Base-by-base conservation (phyloP, 768 basidiomycete genomes). In the Boletales sp. region DNA sequence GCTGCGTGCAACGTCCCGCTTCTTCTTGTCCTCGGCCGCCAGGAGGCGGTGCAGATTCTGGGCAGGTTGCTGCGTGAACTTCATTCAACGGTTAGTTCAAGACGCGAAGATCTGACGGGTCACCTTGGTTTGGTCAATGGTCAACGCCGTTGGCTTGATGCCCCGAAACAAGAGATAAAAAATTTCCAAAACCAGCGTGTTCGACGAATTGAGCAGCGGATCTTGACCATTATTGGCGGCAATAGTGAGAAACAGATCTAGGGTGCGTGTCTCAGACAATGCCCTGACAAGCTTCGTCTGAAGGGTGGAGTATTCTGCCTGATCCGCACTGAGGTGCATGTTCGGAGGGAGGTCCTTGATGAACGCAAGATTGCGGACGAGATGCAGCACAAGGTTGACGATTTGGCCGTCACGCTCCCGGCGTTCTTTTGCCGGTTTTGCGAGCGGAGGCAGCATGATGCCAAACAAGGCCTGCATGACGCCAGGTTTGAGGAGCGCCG, bases 331-430 rank as follows among this genome's bases (percentile, higher is more conserved):
- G 19, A 79, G 71, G 53, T 83, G 76, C 43, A 80, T 81, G 54
- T 90, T 86, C 36, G 82, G 70, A 0, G 87, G 84, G 3, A 82
- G 79, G 70, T 98, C 95, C 58, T 86, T 86, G 74, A 98, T 94
- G 64, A 94, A 92, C 1, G 87, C 82, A n/a, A 98, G 81, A 64
- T 99, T 99, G 49, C 96, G 84, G 46, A 96, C 75, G 54, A 95
- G 79, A 65, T 96, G 87, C 12, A 99, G 75, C 12, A 95, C 76
- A 48, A 99, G 80, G 47, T 86, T 90, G 63, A 97, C 83, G 54
- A 97, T 75, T 64, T 95, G 90, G 28, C 82, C 77, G 65, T 98
- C 96, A 39, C 86, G 80, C 48, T 88, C 83, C 35, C 75, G 77
- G 8, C 94, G 76, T 57, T 94, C 85, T 66, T 82, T 81, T 7